Conservation (phyloP, 129 eudicot genomes). For the Logfia minima region DNA sequence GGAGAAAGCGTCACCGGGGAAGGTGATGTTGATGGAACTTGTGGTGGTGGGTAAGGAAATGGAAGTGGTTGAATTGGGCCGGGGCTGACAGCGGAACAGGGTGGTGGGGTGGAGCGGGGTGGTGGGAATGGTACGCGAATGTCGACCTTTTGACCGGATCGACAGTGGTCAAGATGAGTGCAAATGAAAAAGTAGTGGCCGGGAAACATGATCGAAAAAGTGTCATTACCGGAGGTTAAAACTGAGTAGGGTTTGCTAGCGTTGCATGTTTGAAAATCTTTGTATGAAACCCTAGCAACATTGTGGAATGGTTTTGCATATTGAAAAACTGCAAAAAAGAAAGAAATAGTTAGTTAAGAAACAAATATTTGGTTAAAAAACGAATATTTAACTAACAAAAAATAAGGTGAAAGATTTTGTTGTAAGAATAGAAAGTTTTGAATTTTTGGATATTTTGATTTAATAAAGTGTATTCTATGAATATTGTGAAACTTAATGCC, state of each 20-base stretch:
- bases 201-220: constrained; percentile 32
- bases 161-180: constrained; percentile 48
- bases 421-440: too few relatives aligned
- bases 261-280: constrained; percentile 43
- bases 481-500: too few relatives aligned
- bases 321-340: constrained; percentile 36
- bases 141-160: constrained; percentile 54
- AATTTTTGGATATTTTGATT: too few relatives aligned
- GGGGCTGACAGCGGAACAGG: not conserved
- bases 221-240: constrained; percentile 51
- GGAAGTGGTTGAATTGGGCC: constrained; percentile 37
- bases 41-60: constrained; percentile 35
- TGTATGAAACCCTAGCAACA: constrained; percentile 49
- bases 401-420: too few relatives aligned
- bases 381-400: too few relatives aligned
- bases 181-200: constrained; percentile 60
- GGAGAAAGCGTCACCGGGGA: not conserved
- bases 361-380: too few relatives aligned
- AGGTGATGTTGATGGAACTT: constrained; percentile 7
- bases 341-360: too few relatives aligned
- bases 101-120: not conserved
- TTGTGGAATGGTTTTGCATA: constrained; percentile 42
- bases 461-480: too few relatives aligned
- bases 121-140: constrained; percentile 38
- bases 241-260: constrained; percentile 23